Conservation (phyloP, 2,329 filamentous ascomycete species). For the Fusarium tupiense region DNA sequence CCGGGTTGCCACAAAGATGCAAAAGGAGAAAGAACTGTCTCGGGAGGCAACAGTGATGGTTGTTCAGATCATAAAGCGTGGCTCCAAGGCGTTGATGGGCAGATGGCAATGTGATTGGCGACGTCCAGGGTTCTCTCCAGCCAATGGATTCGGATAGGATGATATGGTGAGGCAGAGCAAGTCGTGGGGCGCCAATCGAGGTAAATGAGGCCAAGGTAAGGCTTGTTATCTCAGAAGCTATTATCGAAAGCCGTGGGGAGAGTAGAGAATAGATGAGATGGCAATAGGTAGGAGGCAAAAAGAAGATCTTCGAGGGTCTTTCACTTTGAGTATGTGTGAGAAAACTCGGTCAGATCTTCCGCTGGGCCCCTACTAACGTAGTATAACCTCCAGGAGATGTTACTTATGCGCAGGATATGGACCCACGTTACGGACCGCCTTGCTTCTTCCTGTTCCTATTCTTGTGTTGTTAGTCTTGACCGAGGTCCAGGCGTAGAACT, state of each 20-base stretch:
- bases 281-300: slow-evolving; percentile 31
- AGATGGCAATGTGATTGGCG: slow-evolving; percentile 49
- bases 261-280: slow-evolving; percentile 19
- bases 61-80: slow-evolving; percentile 42
- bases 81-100: slow-evolving; percentile 45
- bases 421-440: slow-evolving; percentile 47
- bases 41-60: slow-evolving; percentile 38
- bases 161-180: slow-evolving; percentile 48
- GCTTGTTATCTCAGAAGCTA: slow-evolving; percentile 32
- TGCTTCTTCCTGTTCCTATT: slow-evolving; percentile 23
- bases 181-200: slow-evolving; percentile 45
- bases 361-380: slow-evolving; percentile 27
- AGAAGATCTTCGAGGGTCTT: slow-evolving; percentile 33
- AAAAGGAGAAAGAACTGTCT: slow-evolving; percentile 44
- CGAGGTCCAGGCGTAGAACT: slow-evolving; percentile 34
- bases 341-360: slow-evolving; percentile 41
- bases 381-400: slow-evolving; percentile 37
- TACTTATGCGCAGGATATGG: slow-evolving; percentile 40
- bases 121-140: slow-evolving; percentile 42
- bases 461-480: slow-evolving; percentile 20
- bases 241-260: slow-evolving; percentile 22
- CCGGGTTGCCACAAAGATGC: slow-evolving; percentile 30
- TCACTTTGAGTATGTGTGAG: slow-evolving; percentile 36
- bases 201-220: slow-evolving; percentile 42
- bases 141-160: slow-evolving; percentile 49